Conservation (phyloP, 2,329 filamentous ascomycete genomes). For the Fusarium euwallaceae region DNA sequence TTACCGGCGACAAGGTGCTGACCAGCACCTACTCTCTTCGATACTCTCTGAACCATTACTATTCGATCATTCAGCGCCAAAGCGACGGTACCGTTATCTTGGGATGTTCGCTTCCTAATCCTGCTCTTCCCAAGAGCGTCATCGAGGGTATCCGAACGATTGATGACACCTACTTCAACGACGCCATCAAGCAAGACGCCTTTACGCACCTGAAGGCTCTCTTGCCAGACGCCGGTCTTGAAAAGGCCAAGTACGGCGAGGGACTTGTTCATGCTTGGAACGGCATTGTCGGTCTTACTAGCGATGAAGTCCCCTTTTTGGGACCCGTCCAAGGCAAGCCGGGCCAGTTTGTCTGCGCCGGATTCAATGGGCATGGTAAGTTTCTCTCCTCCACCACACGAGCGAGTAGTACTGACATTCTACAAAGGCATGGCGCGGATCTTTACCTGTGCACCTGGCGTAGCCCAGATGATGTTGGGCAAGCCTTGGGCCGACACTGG, state of each 20-base stretch:
- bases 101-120: not conserved
- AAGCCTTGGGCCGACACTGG: not conserved
- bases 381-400: not conserved
- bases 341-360: not conserved
- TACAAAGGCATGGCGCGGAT: not conserved
- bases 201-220: not conserved
- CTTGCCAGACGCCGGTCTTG: not conserved
- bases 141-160: not conserved
- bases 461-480: not conserved
- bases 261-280: not conserved
- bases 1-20: not conserved
- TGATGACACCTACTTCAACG: not conserved
- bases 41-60: not conserved
- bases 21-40: not conserved
- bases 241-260: not conserved
- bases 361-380: not conserved
- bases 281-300: not conserved
- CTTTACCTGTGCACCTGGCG: not conserved
- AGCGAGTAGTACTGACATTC: not conserved
- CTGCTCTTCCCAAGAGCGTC: not conserved
- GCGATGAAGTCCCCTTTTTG: not conserved
- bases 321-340: not conserved
- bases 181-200: not conserved
- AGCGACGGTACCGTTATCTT: not conserved
- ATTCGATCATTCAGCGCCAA: not conserved